Evolutionary conservation across 495 filamentous ascomycete genomes (phyloP), one percentile per base, ranked within the genome.

Genomic region (Podospora didyma): DNA sequence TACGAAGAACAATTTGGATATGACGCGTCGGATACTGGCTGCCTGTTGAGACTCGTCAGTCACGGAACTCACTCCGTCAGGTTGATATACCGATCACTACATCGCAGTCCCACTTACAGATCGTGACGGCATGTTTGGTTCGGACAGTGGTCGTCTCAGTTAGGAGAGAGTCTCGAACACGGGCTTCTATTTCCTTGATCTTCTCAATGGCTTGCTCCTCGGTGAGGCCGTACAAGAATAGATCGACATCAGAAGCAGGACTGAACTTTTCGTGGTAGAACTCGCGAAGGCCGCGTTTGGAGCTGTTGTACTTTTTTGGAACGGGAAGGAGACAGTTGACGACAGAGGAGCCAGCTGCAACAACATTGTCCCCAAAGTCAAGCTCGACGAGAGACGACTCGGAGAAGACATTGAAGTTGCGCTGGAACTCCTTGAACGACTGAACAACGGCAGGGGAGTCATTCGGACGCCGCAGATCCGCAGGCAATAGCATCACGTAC

Each of bases 51-150:
- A 9, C 26, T 31, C 9, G 26, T 31, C 9, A 31, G 26, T 9
- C 3, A 31, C 26, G 26, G n/a, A n/a, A n/a, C n/a, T 31, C 26
- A 31, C 3, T 31, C 26, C 9, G 3, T 31, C 26, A 31, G 9
- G n/a, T 9, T 3, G 26, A 9, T 31, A 31, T 31, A n/a, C 26
- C 3, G 9, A 31, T 9, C 9, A 4, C 9, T 31, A 9, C 26
- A 31, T 31, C 26, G 9, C 26, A 31, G 9, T 4, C n/a, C 9
- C 26, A 31, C 26, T 31, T 31, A 31, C 26, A 31, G 60, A 95
- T 92, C 0, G 89, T 95, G 59, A 95, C 83, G 20, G 89, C 85
- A 64, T 95, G 85, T 70, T 90, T 92, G n/a, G 89, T 93, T 14
- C 90, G 76, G 39, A 93, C 79, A 0, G 86, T 86, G 0, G 88